Conservation (phyloP, 192 early-diverging fungal genomes). For the Glomus cerebriforme region DNA sequence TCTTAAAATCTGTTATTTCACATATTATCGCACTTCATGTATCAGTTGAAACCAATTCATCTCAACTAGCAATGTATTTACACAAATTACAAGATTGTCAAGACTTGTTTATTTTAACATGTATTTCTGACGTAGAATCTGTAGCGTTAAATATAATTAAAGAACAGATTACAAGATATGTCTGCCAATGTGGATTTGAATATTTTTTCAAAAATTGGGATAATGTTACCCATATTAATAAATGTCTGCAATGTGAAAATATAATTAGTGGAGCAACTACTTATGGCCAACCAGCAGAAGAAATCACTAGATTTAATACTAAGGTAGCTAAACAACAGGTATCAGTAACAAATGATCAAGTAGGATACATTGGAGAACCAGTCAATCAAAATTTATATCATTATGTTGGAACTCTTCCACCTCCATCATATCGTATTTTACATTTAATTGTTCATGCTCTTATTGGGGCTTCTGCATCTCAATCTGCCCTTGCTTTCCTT, state of each 20-base stretch:
- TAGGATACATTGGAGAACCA: constrained; percentile 22
- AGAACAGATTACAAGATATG: not conserved
- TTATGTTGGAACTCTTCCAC: not conserved
- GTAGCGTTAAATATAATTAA: constrained; percentile 11
- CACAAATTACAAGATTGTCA: constrained; percentile 15
- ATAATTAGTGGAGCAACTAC: constrained; percentile 5
- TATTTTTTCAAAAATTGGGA: constrained; percentile 27
- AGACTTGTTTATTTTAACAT: constrained; percentile 1
- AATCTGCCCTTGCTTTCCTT: not conserved
- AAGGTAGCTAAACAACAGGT: not conserved
- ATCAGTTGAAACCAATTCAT: constrained; percentile 5
- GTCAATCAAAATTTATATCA: not conserved
- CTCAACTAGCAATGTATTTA: constrained; percentile 20
- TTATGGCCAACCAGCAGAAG: not conserved
- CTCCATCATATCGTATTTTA: constrained; percentile 24
- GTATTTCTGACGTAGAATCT: constrained; percentile 16
- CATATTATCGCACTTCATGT: constrained; percentile 22
- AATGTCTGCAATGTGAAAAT: constrained; percentile 18
- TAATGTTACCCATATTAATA: too few relatives aligned
- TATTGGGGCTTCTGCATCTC: not conserved
- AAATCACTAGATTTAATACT: not conserved
- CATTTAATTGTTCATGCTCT: constrained; percentile 2
- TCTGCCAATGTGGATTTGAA: constrained; percentile 20
- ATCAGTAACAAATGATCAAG: not conserved
- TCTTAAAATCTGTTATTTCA: constrained; percentile 27